Percentiles rank a stretch among this genome's conserved stretches.
Conservation (phyloP, 305 asterid genomes). For the Fraxinus latifolia region DNA sequence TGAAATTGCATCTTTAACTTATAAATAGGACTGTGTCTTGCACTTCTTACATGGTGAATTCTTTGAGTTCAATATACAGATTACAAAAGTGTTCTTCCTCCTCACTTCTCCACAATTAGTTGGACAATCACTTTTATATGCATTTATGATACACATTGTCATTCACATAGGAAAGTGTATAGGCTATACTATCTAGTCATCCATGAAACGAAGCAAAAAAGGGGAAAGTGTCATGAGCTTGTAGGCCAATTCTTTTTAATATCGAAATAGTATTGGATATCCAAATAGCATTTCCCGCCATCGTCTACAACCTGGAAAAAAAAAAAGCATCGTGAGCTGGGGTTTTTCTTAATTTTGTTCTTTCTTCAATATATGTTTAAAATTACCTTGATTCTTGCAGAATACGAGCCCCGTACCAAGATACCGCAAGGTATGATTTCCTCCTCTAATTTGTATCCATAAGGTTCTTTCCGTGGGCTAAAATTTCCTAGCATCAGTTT, state of each 20-base stretch:
- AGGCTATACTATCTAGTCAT: not conserved
- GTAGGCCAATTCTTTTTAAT: constrained; percentile 45
- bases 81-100: not conserved
- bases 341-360: not conserved
- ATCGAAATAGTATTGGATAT: constrained; percentile 47
- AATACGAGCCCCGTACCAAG: constrained; percentile 42
- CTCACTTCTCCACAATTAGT: not conserved
- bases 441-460: constrained; percentile 32
- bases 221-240: not conserved
- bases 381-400: constrained; percentile 47
- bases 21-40: not conserved
- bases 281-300: constrained; percentile 35
- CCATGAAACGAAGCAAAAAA: not conserved
- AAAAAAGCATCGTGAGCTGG: not conserved
- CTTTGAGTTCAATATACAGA: not conserved
- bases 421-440: constrained; percentile 45
- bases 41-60: not conserved
- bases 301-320: constrained; percentile 38
- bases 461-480: constrained; percentile 34
- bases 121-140: not conserved
- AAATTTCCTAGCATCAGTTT: constrained; percentile 34
- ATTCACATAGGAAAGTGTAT: not conserved
- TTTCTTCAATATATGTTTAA: not conserved
- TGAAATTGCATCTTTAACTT: not conserved
- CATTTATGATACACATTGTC: not conserved